Evolutionary conservation across 306 rosid genomes (phyloP), one percentile per base, ranked within the genome.

Genomic region (Vigna reflexopilosa): DNA sequence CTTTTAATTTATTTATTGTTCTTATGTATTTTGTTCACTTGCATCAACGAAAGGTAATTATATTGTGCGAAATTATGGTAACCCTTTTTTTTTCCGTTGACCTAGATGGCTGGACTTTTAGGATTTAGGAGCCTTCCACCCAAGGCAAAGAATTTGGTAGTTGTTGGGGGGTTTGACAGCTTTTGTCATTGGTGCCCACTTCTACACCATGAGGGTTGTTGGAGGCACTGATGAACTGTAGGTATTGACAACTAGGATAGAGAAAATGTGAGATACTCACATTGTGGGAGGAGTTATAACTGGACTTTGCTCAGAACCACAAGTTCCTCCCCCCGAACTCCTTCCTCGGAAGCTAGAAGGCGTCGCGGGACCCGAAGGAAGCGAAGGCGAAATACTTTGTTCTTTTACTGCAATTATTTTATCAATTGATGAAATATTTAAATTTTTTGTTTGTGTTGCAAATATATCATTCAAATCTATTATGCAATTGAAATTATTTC

Each of bases 121-220:
- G 96, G 89, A 80, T 89, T 3, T 36, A 67, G 67, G 58, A 67
- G 90, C 76, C 90, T 90, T 71, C 77, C 86, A 44, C 91, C 95
- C 28, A 95, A 89, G 87, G 67, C 89, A 11, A 92, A 89, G 93
- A 95, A 92, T 80, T 48, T 79, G 51, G 82, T 95, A 17, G 97
- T 95, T 72, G 97, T 98, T 0, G 98, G 98, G n/a, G 48, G 95
- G 98, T 26, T 78, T 95, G 85, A 90, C 93, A 2, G 82, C 90
- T n/a, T 95, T 92, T 72, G 98, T 90, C 15, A 89, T 89, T 11
- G 97, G 97, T 49, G 95, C 88, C 10, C 89, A 95, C 83, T 89
- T 82, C 92, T 92, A 92, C 87, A 95, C 98, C 30, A 95, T 89
- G 98, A 88, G 90, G 80, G 98, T 98, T 59, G 97, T 95, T 63